Percentiles rank a stretch among this genome's conserved stretches.
Evolutionary conservation across 2,329 filamentous ascomycete species (phyloP).

Genomic region (Apiospora koreana): DNA sequence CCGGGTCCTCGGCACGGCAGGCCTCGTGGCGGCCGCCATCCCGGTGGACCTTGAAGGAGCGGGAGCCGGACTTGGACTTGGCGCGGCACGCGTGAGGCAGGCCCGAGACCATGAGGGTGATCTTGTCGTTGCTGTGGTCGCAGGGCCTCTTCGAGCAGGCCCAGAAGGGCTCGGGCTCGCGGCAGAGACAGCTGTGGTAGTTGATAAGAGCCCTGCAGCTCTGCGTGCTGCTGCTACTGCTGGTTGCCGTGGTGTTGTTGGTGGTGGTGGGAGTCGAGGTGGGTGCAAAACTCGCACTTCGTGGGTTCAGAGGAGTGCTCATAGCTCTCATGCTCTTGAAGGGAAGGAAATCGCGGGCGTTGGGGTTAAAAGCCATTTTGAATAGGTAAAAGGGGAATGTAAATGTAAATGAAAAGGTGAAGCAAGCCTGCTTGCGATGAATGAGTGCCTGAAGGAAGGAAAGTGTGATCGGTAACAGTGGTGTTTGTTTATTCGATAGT

Average conservation of each 20-base stretch:
- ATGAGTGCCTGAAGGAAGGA: not conserved
- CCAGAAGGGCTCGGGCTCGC: not conserved
- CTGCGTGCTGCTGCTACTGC: not conserved
- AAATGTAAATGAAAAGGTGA: not conserved
- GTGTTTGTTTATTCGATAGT: not conserved
- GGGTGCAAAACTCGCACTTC: too few species aligned
- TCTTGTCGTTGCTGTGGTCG: not conserved
- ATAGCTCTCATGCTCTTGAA: not conserved
- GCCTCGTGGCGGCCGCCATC: too few species aligned
- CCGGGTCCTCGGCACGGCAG: not conserved
- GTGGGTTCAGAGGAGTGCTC: not conserved
- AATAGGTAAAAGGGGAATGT: not conserved
- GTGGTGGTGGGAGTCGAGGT: not conserved
- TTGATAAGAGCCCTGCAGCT: not conserved
- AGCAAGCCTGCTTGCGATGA: not conserved
- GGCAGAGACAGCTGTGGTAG: constrained; percentile 13
- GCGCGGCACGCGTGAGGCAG: not conserved
- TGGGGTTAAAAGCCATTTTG: not conserved
- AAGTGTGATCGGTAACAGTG: not conserved
- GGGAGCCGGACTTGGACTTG: not conserved
- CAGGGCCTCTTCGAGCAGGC: not conserved
- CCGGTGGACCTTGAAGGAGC: not conserved
- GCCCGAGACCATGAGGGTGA: not conserved
- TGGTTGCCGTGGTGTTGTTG: not conserved
- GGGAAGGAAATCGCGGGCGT: not conserved